Percentiles rank a stretch among this genome's conserved stretches.
Evolutionary conservation across 2,329 filamentous ascomycete genomes (phyloP).

Genomic region (Alternaria longipes): DNA sequence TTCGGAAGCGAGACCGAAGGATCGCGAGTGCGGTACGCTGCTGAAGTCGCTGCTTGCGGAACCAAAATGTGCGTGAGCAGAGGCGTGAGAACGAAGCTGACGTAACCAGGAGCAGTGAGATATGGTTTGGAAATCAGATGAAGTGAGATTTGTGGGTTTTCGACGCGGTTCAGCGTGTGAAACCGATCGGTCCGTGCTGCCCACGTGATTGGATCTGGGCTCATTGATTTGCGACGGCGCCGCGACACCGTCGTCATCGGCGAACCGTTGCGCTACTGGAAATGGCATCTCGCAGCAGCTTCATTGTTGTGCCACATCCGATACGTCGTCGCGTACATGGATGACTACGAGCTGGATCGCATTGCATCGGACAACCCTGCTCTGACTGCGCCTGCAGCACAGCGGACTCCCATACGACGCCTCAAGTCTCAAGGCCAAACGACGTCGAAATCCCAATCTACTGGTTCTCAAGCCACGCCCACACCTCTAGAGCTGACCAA

Average conservation of each 20-base stretch:
- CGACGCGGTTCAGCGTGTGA: constrained; percentile 12
- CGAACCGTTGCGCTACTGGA: not conserved
- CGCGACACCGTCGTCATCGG: constrained; percentile 2
- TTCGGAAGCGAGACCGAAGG: constrained; percentile 20
- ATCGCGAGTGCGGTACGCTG: not conserved
- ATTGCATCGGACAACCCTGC: constrained; percentile 42
- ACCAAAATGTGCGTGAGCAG: not conserved
- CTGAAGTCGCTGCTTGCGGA: constrained; percentile 5
- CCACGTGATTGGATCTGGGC: constrained; percentile 18
- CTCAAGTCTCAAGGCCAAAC: constrained; percentile 22
- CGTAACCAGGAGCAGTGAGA: not conserved
- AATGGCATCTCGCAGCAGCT: not conserved
- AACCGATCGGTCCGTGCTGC: constrained; percentile 18
- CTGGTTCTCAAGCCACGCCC: constrained; percentile 2
- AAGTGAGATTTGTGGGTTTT: constrained; percentile 7
- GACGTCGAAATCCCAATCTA: constrained; percentile 6
- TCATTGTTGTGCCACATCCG: not conserved
- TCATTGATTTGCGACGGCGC: constrained; percentile 11
- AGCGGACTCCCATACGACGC: constrained; percentile 24
- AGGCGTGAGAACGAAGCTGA: not conserved
- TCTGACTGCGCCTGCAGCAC: constrained; percentile 33
- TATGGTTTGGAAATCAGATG: not conserved
- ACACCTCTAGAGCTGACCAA: constrained; percentile 28
- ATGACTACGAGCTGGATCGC: constrained; percentile 39
- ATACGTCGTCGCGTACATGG: constrained; percentile 27